Base-by-base conservation (phyloP, 352 stramenopile species). In the Salisapilia sapeloensis region DNA sequence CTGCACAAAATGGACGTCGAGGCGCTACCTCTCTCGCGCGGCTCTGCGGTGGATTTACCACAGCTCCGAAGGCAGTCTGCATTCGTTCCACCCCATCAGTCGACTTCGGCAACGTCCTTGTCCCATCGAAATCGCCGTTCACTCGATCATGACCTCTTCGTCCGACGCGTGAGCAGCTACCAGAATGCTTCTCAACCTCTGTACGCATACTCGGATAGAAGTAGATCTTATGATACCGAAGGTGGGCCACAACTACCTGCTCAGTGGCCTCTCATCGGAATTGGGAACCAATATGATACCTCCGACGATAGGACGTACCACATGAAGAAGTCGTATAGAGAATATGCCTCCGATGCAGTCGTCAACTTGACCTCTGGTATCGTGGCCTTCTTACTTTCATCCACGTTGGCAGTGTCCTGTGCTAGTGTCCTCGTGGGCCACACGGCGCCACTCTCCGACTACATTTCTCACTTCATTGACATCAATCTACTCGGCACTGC, bases 391-490 rank as follows among this genome's bases (percentile, higher is more conserved):
- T 18, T 87, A 32, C 47, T 87, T 9, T 80, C 67, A 6, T 84
- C 72, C 0, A 87, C 72, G 16, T 44, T 87, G 2, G 71, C 72
- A 0, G 72, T 87, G 4, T 87, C 72, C 4, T 83, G 65, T 40
- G 72, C 67, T 15, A 84, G 67, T 45, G 72, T 87, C 12, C 28
- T 84, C 2, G 72, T 87, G 6, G 72, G 72, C 4, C 65, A 81
- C 23, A 61, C 46, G 6, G 75, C 62, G 20, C 65, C 64, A 12
- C 44, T 87, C 4, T 33, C 59, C 8, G 45, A 49, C 1, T 64
- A 77, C 35, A 69, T 84, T 29, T 67, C 72, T 3, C 61, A 75
- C 18, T 81, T 81, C 20, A 87, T 87, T 28, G 72, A 87, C 53
- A 84, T 84, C 50, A 82, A 87, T 40, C 48, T 87, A 26, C 35